A percentile compares a stretch with the other conserved stretches of the same genome.
Evolutionary conservation across 768 basidiomycete species (phyloP).

Genomic region (Rhizopogon salebrosus): DNA sequence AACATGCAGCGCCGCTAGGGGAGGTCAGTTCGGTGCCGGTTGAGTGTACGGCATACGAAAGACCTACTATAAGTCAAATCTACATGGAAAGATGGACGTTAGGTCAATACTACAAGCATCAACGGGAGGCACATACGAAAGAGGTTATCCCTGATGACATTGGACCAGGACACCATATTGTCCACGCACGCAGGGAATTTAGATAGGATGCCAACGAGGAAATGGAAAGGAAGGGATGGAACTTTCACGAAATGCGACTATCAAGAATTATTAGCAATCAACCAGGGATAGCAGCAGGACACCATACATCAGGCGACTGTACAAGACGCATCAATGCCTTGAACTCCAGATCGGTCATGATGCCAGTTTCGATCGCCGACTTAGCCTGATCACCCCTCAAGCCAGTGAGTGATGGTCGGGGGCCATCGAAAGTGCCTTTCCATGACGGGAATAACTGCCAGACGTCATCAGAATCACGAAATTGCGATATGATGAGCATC

Average conservation of each 20-base stretch:
- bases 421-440: slow-evolving; percentile 70
- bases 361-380: slow-evolving; percentile 54
- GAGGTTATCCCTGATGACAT: slow-evolving; percentile 53
- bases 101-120: not conserved
- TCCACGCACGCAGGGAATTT: slow-evolving; percentile 79
- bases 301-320: slow-evolving; percentile 70
- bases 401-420: slow-evolving; percentile 62
- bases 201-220: slow-evolving; percentile 64
- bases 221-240: slow-evolving; percentile 75
- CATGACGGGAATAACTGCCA: slow-evolving; percentile 75
- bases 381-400: slow-evolving; percentile 54
- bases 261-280: slow-evolving; percentile 10
- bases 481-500: slow-evolving; percentile 17
- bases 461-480: slow-evolving; percentile 1
- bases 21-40: slow-evolving; percentile 19
- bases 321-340: slow-evolving; percentile 64
- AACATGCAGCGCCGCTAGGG: slow-evolving; percentile 48
- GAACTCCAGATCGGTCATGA: slow-evolving; percentile 66
- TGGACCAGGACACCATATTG: slow-evolving; percentile 72
- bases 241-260: slow-evolving; percentile 87
- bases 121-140: slow-evolving; percentile 47
- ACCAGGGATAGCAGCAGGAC: not conserved
- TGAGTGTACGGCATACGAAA: not conserved
- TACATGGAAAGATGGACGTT: slow-evolving; percentile 9
- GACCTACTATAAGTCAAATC: slow-evolving; percentile 32